Evolutionary conservation across 2,329 filamentous ascomycete genomes (phyloP).

Genomic region (Epichloe aotearoae): DNA sequence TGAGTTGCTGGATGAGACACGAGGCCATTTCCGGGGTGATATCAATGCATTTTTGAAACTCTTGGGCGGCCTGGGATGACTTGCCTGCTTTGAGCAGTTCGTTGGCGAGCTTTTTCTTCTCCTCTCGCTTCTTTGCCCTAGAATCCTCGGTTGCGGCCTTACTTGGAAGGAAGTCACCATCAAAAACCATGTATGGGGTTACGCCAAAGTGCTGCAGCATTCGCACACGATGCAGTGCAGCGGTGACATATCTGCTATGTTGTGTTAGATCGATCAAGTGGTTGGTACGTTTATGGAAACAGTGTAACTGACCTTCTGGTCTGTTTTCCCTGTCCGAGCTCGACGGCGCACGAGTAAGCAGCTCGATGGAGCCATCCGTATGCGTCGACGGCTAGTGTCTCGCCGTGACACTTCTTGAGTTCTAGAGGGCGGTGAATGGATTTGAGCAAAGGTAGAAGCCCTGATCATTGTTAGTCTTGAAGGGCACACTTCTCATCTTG

Average conservation of each 20-base stretch:
- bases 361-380: constrained; percentile 98
- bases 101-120: constrained; percentile 61
- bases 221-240: constrained; percentile 75
- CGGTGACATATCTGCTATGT: constrained; percentile 64
- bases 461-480: constrained; percentile 27
- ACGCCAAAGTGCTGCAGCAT: constrained; percentile 93
- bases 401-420: constrained; percentile 73
- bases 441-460: constrained; percentile 81
- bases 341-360: constrained; percentile 77
- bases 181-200: constrained; percentile 90
- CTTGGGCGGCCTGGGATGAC: constrained; percentile 62
- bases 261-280: constrained; percentile 2
- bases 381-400: constrained; percentile 87
- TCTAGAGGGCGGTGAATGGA: constrained; percentile 86
- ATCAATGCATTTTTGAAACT: constrained; percentile 91
- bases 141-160: constrained; percentile 78
- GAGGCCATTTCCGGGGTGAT: constrained; percentile 94
- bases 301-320: constrained; percentile 57
- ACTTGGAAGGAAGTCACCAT: constrained; percentile 88
- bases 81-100: constrained; percentile 76
- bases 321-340: constrained; percentile 76
- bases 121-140: constrained; percentile 60
- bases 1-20: constrained; percentile 81
- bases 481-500: neutral
- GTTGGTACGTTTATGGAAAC: constrained; percentile 4